These are phyloP conservation scores for Sarocladiaceae sp. DNA, from an alignment of 2,329 filamentous ascomycete species.

Conservation along the genomic window DNA sequence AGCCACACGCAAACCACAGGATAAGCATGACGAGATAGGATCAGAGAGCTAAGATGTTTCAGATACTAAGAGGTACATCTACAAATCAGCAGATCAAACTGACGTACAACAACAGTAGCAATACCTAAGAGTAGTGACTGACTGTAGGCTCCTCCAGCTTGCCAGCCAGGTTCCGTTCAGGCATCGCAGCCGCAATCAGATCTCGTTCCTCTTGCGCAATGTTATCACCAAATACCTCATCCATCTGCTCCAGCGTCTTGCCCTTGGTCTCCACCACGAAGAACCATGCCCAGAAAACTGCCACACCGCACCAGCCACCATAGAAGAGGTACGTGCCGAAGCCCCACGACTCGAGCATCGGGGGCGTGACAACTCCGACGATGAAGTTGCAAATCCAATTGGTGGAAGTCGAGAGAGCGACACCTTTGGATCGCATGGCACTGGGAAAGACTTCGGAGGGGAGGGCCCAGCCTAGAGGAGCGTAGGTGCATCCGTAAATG, in stretches of 20 bases:
- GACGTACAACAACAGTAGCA: too few relatives aligned
- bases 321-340: conserved; percentile 48
- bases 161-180: too few relatives aligned
- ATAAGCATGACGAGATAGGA: too few relatives aligned
- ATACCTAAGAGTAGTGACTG: too few relatives aligned
- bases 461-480: conserved; percentile 28
- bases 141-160: too few relatives aligned
- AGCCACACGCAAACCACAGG: too few relatives aligned
- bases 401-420: conserved; percentile 24
- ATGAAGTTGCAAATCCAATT: conserved; percentile 31
- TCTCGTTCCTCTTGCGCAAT: not conserved
- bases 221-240: conserved; percentile 20
- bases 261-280: conserved; percentile 51
- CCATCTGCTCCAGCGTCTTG: conserved; percentile 45
- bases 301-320: conserved; percentile 41
- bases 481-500: conserved; percentile 23
- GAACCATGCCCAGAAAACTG: conserved; percentile 41
- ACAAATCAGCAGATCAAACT: too few relatives aligned
- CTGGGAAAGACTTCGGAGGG: conserved; percentile 30
- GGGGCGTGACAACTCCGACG: conserved; percentile 45
- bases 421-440: conserved; percentile 29
- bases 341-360: conserved; percentile 43
- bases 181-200: too few relatives aligned
- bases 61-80: too few relatives aligned
- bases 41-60: too few relatives aligned